phyloP scores from a whole-genome alignment of 352 stramenopile species.

The Hyaloperonospora brassicae region DNA sequence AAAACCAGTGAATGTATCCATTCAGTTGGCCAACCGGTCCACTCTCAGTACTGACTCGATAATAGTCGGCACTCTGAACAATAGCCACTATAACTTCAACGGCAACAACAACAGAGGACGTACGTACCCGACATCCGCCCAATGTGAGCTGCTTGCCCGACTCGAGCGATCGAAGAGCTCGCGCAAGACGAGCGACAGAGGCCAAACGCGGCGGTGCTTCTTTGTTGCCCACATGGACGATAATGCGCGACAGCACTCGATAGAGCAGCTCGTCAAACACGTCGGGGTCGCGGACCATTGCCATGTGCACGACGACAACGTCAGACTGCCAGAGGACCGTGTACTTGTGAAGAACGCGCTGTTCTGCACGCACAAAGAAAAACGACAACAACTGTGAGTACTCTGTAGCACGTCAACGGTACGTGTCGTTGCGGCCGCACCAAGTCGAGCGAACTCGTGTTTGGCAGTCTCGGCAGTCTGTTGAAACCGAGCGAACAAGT shows the following conservation, averaged over 20 bases:
- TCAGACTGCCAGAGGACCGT: conserved; percentile 14
- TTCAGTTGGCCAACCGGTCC: no score
- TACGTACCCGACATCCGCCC: conserved; percentile 53
- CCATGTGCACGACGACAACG: conserved; percentile 31
- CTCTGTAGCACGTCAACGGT: not conserved
- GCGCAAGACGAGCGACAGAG: conserved; percentile 37
- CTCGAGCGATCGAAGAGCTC: conserved; percentile 37
- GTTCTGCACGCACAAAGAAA: conserved; percentile 32
- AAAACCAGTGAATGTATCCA: not conserved
- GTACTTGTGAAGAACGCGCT: conserved; percentile 40
- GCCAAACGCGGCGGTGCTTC: conserved; percentile 49
- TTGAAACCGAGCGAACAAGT: conserved; percentile 45
- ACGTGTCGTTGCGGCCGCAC: conserved; percentile 14
- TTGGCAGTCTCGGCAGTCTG: conserved; percentile 39
- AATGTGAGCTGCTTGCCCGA: conserved; percentile 67
- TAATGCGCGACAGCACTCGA: conserved; percentile 48
- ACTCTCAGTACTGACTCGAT: no score
- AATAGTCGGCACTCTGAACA: no score
- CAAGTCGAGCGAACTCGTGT: conserved; percentile 35
- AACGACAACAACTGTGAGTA: conserved; percentile 8
- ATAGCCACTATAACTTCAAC: not conserved
- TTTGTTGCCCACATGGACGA: conserved; percentile 48
- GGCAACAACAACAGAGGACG: not conserved
- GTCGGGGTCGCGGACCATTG: conserved; percentile 36
- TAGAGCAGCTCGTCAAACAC: conserved; percentile 66